Evolutionary conservation across 2,329 filamentous ascomycete species (phyloP).

Genomic region (Fusarium graminum): DNA sequence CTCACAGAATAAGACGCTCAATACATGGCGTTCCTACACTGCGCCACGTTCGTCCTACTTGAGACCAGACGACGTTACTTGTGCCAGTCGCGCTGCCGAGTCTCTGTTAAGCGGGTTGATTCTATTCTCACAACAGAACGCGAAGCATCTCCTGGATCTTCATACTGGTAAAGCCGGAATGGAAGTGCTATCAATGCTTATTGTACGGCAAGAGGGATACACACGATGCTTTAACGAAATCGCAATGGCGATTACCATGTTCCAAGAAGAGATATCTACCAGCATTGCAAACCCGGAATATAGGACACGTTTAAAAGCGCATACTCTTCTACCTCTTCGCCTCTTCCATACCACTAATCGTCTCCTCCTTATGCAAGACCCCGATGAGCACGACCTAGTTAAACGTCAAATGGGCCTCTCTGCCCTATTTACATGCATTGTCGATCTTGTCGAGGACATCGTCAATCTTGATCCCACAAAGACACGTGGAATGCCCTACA

Average conservation of each 20-base stretch:
- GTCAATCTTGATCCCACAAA: not conserved
- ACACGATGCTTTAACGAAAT: slow-evolving; percentile 22
- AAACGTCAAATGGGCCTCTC: not conserved
- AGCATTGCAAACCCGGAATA: not conserved
- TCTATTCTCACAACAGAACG: slow-evolving; percentile 16
- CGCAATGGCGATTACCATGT: not conserved
- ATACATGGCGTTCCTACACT: slow-evolving; percentile 16
- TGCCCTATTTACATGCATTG: not conserved
- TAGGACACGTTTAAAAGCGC: not conserved
- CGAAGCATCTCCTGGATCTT: slow-evolving; percentile 2
- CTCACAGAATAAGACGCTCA: slow-evolving; percentile 1
- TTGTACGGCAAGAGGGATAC: not conserved
- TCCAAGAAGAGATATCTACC: not conserved
- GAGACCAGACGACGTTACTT: not conserved
- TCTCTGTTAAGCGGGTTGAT: slow-evolving; percentile 2
- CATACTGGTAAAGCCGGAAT: not conserved
- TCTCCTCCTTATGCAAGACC: slow-evolving; percentile 18
- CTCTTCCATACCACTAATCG: slow-evolving; percentile 6
- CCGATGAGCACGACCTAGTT: slow-evolving; percentile 5
- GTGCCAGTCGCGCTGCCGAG: slow-evolving; percentile 7
- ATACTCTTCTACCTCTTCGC: slow-evolving; percentile 8
- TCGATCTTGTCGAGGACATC: slow-evolving; percentile 5
- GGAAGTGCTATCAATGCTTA: not conserved
- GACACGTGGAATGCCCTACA: not conserved
- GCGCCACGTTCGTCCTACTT: not conserved